phyloP scores from a whole-genome alignment of 331 rosid species.

The Spiraea crenata region DNA sequence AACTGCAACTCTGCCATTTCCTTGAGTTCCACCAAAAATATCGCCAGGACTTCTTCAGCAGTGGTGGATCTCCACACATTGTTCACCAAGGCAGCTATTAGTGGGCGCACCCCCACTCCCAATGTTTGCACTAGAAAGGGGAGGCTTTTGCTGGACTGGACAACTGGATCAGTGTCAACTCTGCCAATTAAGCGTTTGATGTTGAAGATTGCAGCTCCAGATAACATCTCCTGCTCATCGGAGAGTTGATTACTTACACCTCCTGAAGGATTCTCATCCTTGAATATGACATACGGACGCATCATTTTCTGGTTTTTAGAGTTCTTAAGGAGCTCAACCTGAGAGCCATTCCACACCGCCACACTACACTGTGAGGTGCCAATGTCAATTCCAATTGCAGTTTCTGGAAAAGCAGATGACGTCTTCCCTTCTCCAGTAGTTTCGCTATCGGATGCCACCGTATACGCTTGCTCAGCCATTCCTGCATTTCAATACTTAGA shows the following conservation, averaged over 20 bases:
- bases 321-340: slow-evolving; percentile 65
- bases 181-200: slow-evolving; percentile 89
- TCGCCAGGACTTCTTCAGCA: slow-evolving; percentile 81
- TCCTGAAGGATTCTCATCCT: slow-evolving; percentile 62
- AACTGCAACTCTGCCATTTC: slow-evolving; percentile 62
- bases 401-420: slow-evolving; percentile 52
- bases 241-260: slow-evolving; percentile 54
- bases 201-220: slow-evolving; percentile 81
- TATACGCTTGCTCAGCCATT: slow-evolving; percentile 80
- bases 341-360: slow-evolving; percentile 82
- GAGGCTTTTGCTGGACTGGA: slow-evolving; percentile 65
- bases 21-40: slow-evolving; percentile 63
- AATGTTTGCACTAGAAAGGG: slow-evolving; percentile 88
- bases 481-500: slow-evolving; percentile 32
- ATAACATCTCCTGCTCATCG: slow-evolving; percentile 59
- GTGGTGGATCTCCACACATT: slow-evolving; percentile 80
- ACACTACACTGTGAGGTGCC: slow-evolving; percentile 91
- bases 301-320: slow-evolving; percentile 61
- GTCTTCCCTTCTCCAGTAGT: slow-evolving; percentile 65
- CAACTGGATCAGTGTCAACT: slow-evolving; percentile 82
- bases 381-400: slow-evolving; percentile 78
- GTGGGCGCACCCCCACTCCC: slow-evolving; percentile 81
- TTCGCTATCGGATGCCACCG: slow-evolving; percentile 85
- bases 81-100: slow-evolving; percentile 73
- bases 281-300: slow-evolving; percentile 72